Evolutionary conservation across 208 protist species (phyloP).

Genomic region (Tetramitus jugosus): DNA sequence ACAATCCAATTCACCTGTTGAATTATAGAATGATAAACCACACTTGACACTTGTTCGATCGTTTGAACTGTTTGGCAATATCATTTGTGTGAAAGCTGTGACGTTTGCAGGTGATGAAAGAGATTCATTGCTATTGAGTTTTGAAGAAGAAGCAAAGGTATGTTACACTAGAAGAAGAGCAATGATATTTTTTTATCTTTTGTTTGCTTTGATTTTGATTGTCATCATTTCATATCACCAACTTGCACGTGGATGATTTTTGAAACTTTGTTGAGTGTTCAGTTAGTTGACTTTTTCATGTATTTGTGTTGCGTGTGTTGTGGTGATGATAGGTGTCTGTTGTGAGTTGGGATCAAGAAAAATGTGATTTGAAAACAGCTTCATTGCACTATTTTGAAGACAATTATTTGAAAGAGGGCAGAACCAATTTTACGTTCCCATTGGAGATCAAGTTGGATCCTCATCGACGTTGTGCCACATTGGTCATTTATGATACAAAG

Average conservation of each 20-base stretch:
- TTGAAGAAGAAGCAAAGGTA: conserved; percentile 3
- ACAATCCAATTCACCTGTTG: no score
- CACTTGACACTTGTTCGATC: no score
- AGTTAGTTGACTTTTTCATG: no score
- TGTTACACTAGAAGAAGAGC: not conserved
- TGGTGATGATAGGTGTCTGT: conserved; percentile 12
- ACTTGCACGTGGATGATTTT: no score
- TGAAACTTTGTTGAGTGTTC: no score
- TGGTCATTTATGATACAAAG: conserved; percentile 11
- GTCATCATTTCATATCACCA: no score
- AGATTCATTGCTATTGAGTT: not conserved
- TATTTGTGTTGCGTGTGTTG: no score
- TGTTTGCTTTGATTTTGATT: no score
- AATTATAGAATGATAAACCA: no score
- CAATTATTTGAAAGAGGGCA: not conserved
- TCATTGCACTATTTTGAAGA: conserved; percentile 23
- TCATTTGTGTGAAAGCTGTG: not conserved
- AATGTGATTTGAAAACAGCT: not conserved
- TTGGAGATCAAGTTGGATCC: not conserved
- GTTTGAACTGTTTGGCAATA: conserved; percentile 13
- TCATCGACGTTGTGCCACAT: not conserved
- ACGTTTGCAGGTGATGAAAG: not conserved
- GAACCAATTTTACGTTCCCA: not conserved
- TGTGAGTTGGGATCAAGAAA: conserved; percentile 4
- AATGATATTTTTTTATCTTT: no score